Base-by-base conservation (phyloP, 305 asterid genomes). In the Fraxinus ornus region DNA sequence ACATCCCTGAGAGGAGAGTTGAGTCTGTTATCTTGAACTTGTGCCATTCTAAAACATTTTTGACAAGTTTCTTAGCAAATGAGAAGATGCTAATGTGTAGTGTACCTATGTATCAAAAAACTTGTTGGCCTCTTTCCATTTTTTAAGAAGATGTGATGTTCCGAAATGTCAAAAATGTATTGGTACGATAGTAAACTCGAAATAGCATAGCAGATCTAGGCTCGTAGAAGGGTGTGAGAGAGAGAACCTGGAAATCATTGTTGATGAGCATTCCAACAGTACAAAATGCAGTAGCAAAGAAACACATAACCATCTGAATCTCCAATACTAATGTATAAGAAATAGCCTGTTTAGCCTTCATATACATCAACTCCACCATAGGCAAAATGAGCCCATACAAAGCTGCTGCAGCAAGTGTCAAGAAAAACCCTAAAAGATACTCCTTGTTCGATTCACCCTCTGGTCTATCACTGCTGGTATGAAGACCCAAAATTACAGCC, bases 311-410 rank as follows among this genome's bases (percentile, higher is more conserved):
- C 68, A 87, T 4, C 36, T 89, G 89, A 35, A 86, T 75, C 79
- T 89, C 90, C 84, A 86, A 7, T n/a, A 86, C 87, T 82, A 87
- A 70, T 0, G 85, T 60, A 24, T 79, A 87, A 0, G 79, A 84
- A 75, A 89, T 71, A 1, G 21, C 77, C 36, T 87, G 86, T 17
- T 71, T 84, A 0, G 88, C 92, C 76, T 83, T 89, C 33, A 1
- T 35, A 64, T 85, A 86, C 4, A 76, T 66, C 7, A 80, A 47
- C 81, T 89, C 90, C 17, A 84, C 66, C 86, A 79, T 7, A 0
- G 92, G 92, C 80, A 85, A 32, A n/a, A 88, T 66, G 15, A 87
- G 41, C 19, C 91, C 91, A 78, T 82, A 85, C 85, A 87, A 73
- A 68, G 83, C 85, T 26, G 91, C 84, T n/a, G 86, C 87, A 3